Base-by-base conservation (phyloP, 768 basidiomycete genomes). In the Boletus pseudopeckii region DNA sequence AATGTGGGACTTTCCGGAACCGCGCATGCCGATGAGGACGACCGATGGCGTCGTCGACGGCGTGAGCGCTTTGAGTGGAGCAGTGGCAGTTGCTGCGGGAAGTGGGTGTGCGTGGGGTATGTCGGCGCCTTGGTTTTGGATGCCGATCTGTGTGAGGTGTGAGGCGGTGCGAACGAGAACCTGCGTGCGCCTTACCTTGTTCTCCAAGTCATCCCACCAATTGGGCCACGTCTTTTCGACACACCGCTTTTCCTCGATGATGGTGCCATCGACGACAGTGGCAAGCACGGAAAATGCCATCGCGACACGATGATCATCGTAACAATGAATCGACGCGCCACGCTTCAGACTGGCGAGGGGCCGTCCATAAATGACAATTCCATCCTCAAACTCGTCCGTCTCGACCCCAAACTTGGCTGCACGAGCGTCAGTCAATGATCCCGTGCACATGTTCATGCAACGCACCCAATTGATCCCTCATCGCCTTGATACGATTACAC, bases 171-270 rank as follows among this genome's bases (percentile, higher is more conserved):
- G 13, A 20, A 32, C 2, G 44, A 44, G 13, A 15, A 13, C 6
- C 22, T 30, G 5, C 10, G n/a, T 39, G 36, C 15, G 18, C 41
- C 75, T 3, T 47, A 90, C 92, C 83, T 97, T 97, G 75, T 92
- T 94, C 67, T 91, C 83, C 24, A 99, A 77, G 70, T 98, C 97
- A 66, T 98, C 97, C 95, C 96, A 99, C 92, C 95, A 99, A 67
- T 94, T 95, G 0, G 97, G 97, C 96, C 96, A 99, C 0, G 96
- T 99, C 81, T 99, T 99, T 73, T 96, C 96, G 32, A 99, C 97
- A 65, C 97, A 98, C 50, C 95, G 79, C 72, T 96, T 96, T 75
- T 98, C 96, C 65, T 98, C 94, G 28, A 98, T 78, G 58, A 92
- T 74, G 3, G 90, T 89, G n/a, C 80, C 82, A 33, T 78, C 72